phyloP scores from a whole-genome alignment of 495 filamentous ascomycete species.

The Patellaria atrata region DNA sequence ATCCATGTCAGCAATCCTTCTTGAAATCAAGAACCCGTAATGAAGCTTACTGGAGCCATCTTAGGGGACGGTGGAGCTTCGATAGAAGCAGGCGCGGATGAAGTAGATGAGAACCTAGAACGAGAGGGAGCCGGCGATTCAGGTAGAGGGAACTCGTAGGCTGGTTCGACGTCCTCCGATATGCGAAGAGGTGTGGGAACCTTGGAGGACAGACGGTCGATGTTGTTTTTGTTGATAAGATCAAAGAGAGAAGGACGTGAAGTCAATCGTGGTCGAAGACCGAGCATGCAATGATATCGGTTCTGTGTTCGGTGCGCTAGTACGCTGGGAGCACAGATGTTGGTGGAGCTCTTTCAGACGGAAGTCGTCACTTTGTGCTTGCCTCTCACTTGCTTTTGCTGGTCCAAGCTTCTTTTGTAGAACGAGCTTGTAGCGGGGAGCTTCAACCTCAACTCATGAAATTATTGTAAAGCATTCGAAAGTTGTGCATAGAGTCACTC shows the following conservation, averaged over 20 bases:
- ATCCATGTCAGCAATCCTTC: conserved; percentile 9
- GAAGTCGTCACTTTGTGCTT: conserved; percentile 3
- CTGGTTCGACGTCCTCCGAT: conserved; percentile 15
- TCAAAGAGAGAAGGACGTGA: conserved; percentile 60
- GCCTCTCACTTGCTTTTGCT: not conserved
- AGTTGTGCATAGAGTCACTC: too few relatives aligned
- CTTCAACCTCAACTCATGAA: too few relatives aligned
- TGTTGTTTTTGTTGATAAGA: conserved; percentile 39
- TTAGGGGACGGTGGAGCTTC: conserved; percentile 3
- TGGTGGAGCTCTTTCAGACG: not conserved
- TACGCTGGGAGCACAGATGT: not conserved
- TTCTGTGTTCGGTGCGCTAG: not conserved
- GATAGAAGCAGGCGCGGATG: not conserved
- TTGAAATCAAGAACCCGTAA: not conserved
- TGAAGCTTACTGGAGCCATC: conserved; percentile 22
- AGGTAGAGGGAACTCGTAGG: conserved; percentile 18
- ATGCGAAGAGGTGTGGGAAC: conserved; percentile 3
- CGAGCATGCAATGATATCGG: conserved; percentile 30
- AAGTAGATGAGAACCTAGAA: not conserved
- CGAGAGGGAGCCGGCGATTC: conserved; percentile 9
- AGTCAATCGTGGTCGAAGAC: conserved; percentile 48
- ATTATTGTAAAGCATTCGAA: too few relatives aligned
- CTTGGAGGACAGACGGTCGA: conserved; percentile 22
- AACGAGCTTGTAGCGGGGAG: too few relatives aligned
- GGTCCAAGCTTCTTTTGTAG: conserved; percentile 12